phyloP scores from a whole-genome alignment of 768 basidiomycete genomes.

The Pleurotus salmoneostramineus region DNA sequence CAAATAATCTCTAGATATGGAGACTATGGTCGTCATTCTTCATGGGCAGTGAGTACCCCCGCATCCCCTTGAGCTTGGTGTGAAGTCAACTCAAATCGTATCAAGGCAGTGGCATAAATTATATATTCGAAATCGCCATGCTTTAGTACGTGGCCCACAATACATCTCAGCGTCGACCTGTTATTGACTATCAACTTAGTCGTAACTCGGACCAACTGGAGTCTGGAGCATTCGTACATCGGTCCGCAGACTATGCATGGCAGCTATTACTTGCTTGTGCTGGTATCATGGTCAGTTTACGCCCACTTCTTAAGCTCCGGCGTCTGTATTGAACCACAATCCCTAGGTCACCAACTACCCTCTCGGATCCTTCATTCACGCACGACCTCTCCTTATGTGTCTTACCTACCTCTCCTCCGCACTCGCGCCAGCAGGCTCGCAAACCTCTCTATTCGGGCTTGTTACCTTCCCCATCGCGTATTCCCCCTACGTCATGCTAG shows the following conservation, averaged over 20 bases:
- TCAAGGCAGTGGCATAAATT: slow-evolving; percentile 44
- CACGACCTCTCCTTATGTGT: slow-evolving; percentile 61
- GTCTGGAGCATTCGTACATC: slow-evolving; percentile 46
- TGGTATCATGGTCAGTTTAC: slow-evolving; percentile 53
- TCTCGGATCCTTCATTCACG: slow-evolving; percentile 50
- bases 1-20: slow-evolving; percentile 51
- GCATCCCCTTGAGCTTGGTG: background rate
- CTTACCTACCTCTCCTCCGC: slow-evolving; percentile 66
- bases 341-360: slow-evolving; percentile 55
- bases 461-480: slow-evolving; percentile 69
- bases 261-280: slow-evolving; percentile 55
- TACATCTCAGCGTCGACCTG: background rate
- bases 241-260: slow-evolving; percentile 76
- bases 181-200: slow-evolving; percentile 29
- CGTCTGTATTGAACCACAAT: background rate
- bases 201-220: slow-evolving; percentile 67
- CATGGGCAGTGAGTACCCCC: slow-evolving; percentile 47
- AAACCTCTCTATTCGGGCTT: slow-evolving; percentile 77
- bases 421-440: slow-evolving; percentile 61
- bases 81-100: background rate
- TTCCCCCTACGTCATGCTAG: slow-evolving; percentile 72
- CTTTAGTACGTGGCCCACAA: slow-evolving; percentile 49
- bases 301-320: slow-evolving; percentile 6
- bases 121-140: slow-evolving; percentile 67
- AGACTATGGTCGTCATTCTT: slow-evolving; percentile 72